A percentile compares a stretch with the other conserved stretches of the same genome.
These are phyloP conservation scores for Usnea hakonensis DNA, from an alignment of 495 filamentous ascomycete species.

Conservation along the genomic window DNA sequence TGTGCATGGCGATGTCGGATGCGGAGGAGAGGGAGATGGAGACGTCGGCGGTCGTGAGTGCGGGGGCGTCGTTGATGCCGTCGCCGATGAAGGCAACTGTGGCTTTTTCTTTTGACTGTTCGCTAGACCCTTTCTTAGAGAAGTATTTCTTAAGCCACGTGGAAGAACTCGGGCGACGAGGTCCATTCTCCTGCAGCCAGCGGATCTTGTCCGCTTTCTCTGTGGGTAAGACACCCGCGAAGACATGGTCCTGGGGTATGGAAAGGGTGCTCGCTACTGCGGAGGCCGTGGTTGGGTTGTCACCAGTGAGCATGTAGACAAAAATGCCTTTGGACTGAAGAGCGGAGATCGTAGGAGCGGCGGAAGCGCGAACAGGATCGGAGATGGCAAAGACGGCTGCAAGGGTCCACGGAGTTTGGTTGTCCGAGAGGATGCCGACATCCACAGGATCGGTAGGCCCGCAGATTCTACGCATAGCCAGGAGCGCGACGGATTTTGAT, in stretches of 20 bases:
- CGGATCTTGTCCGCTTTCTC: constrained; percentile 81
- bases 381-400: constrained; percentile 46
- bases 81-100: constrained; percentile 68
- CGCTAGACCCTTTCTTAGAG: constrained; percentile 48
- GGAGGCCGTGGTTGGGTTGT: constrained; percentile 64
- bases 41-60: constrained; percentile 70
- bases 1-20: constrained; percentile 75
- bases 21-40: constrained; percentile 80
- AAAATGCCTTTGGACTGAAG: constrained; percentile 58
- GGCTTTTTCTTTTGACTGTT: constrained; percentile 14
- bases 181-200: constrained; percentile 60
- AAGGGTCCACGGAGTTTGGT: constrained; percentile 26
- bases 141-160: constrained; percentile 41
- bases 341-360: constrained; percentile 54
- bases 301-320: constrained; percentile 91
- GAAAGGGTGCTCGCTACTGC: constrained; percentile 71
- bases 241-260: constrained; percentile 66
- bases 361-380: constrained; percentile 76
- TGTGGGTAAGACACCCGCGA: constrained; percentile 78
- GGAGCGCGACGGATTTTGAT: constrained; percentile 67
- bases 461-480: constrained; percentile 43
- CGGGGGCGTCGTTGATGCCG: constrained; percentile 84
- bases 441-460: constrained; percentile 11
- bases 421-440: constrained; percentile 17
- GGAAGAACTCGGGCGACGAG: constrained; percentile 61